phyloP scores from a whole-genome alignment of 352 stramenopile species.

The Pythium dissimile region DNA sequence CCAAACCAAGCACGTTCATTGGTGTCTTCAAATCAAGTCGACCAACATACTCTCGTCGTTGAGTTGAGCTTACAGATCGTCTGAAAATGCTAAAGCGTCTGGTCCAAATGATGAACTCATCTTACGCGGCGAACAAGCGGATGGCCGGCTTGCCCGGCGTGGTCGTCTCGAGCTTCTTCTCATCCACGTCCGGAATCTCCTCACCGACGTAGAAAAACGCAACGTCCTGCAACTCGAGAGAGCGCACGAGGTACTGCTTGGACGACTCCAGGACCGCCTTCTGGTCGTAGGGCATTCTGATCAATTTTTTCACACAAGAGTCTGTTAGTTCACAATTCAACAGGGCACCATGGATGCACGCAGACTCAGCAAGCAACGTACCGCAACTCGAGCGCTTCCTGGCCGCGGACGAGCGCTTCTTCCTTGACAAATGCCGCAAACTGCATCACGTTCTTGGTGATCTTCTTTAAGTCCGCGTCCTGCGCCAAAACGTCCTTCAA shows the following conservation, averaged over 20 bases:
- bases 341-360: too few relatives aligned
- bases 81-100: not conserved
- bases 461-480: constrained; percentile 82
- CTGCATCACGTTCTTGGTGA: constrained; percentile 96
- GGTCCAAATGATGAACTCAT: not conserved
- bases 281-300: constrained; percentile 94
- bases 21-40: not conserved
- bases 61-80: too few relatives aligned
- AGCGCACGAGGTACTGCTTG: constrained; percentile 87
- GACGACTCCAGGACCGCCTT: constrained; percentile 90
- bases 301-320: constrained; percentile 1
- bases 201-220: constrained; percentile 80
- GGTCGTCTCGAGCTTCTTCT: constrained; percentile 82
- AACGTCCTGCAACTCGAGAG: constrained; percentile 88
- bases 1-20: not conserved
- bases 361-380: constrained; percentile 23
- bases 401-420: constrained; percentile 90
- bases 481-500: constrained; percentile 73
- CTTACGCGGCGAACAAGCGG: constrained; percentile 59
- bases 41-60: too few relatives aligned
- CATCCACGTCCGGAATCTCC: constrained; percentile 64
- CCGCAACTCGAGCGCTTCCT: constrained; percentile 91
- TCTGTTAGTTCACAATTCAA: not conserved
- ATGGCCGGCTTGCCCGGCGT: constrained; percentile 83
- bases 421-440: constrained; percentile 95